A percentile compares a stretch with the other conserved stretches of the same genome.
phyloP scores from a whole-genome alignment of 371 early-diverging fungal species.

The Fennellomyces sp. region DNA sequence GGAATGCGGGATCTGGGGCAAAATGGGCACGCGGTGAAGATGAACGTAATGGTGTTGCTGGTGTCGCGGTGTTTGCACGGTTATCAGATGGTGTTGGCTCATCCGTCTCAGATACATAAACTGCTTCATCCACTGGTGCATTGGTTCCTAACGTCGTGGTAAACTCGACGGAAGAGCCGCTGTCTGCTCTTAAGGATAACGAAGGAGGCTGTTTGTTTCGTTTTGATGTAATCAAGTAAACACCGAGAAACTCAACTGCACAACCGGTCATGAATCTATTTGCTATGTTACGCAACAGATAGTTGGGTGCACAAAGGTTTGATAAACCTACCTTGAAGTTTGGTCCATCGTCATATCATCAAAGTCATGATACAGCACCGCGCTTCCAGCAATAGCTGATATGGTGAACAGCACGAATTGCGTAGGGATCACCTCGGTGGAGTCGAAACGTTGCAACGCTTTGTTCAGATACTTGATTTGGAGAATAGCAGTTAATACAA shows the following conservation, averaged over 20 bases:
- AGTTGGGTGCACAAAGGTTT: too few relatives aligned
- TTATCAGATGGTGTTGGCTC: not conserved
- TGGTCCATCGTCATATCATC: conserved; percentile 59
- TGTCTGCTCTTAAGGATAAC: conserved; percentile 12
- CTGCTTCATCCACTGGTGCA: conserved; percentile 7
- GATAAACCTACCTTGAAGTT: conserved; percentile 25
- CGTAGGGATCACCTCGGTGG: conserved; percentile 81
- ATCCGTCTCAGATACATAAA: conserved; percentile 10
- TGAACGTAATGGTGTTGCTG: not conserved
- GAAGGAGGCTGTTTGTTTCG: conserved; percentile 24
- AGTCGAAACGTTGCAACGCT: conserved; percentile 71
- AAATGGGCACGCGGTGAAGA: conserved; percentile 1
- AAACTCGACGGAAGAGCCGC: conserved; percentile 1
- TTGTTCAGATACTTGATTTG: conserved; percentile 79
- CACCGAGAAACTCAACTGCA: conserved; percentile 73
- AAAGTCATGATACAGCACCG: conserved; percentile 75
- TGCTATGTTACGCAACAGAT: too few relatives aligned
- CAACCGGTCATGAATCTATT: conserved; percentile 66
- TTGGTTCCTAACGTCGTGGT: not conserved
- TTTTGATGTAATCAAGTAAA: conserved; percentile 73
- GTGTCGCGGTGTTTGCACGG: not conserved
- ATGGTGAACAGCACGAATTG: conserved; percentile 82
- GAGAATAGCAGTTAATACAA: conserved; percentile 68
- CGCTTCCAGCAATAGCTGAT: conserved; percentile 76
- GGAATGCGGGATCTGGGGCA: conserved; percentile 1